Conservation (phyloP, 805 yeast genomes). For the Cyberlindnera lachancei region DNA sequence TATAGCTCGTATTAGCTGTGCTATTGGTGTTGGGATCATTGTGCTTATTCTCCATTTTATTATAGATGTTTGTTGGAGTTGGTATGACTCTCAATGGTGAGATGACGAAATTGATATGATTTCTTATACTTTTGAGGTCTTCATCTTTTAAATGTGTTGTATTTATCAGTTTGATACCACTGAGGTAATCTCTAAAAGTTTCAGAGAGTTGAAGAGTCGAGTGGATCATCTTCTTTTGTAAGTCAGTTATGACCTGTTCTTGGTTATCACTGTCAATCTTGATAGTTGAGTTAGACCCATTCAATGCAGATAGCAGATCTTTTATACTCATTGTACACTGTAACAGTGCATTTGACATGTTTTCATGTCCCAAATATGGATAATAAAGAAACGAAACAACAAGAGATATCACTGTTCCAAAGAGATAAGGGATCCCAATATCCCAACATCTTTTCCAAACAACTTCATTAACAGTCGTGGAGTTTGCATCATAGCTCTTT, state of each 20-base stretch:
- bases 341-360: slow-evolving; percentile 22
- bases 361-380: slow-evolving; percentile 36
- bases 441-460: slow-evolving; percentile 33
- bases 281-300: too few species aligned
- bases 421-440: slow-evolving; percentile 36
- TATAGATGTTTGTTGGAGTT: slow-evolving; percentile 11
- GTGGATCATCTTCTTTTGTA: slow-evolving; percentile 26
- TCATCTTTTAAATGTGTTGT: slow-evolving; percentile 27
- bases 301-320: slow-evolving; percentile 16
- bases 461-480: too few species aligned
- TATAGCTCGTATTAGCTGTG: background rate
- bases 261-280: slow-evolving; percentile 5
- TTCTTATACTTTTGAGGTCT: slow-evolving; percentile 31
- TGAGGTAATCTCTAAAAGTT: slow-evolving; percentile 35
- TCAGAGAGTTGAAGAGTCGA: slow-evolving; percentile 30
- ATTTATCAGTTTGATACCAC: slow-evolving; percentile 33
- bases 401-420: slow-evolving; percentile 34
- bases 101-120: slow-evolving; percentile 32
- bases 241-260: slow-evolving; percentile 10
- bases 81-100: slow-evolving; percentile 37
- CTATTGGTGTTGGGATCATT: too few species aligned
- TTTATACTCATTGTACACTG: slow-evolving; percentile 20
- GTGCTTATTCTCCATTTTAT: background rate
- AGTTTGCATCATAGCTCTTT: slow-evolving; percentile 20
- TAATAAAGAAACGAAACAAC: slow-evolving; percentile 27